Base-by-base conservation (phyloP, 1,284 basidiomycete genomes). In the Fistulinella cinereoalba region DNA sequence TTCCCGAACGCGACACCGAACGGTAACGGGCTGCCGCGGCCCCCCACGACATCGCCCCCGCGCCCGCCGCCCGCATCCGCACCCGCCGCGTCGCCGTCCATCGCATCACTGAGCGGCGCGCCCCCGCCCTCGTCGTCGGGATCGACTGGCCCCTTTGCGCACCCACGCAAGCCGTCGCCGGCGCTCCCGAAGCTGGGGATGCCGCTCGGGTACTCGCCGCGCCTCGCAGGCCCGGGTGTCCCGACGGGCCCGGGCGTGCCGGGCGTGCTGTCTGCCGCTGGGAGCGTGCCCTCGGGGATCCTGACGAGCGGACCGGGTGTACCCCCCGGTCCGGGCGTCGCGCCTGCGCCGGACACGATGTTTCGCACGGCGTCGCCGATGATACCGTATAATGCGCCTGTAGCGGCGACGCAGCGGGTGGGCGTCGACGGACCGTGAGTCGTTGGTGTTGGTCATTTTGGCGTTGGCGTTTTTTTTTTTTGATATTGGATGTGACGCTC, bases 11-110 rank as follows among this genome's bases (percentile, higher is more conserved):
- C 58, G 18, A 38, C 48, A 2, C 37, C 56, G 29, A 58, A 61
- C 5, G 57, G 58, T 11, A 58, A 59, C 6, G 57, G 58, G 33
- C 28, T 57, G 9, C 61, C 48, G n/a, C 56, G 52, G 28, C 55
- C 64, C 7, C 37, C 62, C 6, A 66, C 64, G 27, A 62, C 60
- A 0, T 63, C 61, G 21, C 61, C 61, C 33, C 64, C 61, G 6
- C 60, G 57, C 11, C 50, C 37, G 10, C 50, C 51, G 36, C 40
- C 52, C 9, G 6, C 57, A 22, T 55, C 63, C 24, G 31, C 48
- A 9, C 36, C 45, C 15, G 34, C 42, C 3, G 56, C 60, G 1
- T 61, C 58, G 4, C 55, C 44, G 4, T 49, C 47, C 7, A 44
- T 56, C 29, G 27, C 45, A 27, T 12, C 25, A 27, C 12, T 12